These are phyloP conservation scores for Croton setiger DNA, from an alignment of 441 rosid genomes.

Conservation along the genomic window DNA sequence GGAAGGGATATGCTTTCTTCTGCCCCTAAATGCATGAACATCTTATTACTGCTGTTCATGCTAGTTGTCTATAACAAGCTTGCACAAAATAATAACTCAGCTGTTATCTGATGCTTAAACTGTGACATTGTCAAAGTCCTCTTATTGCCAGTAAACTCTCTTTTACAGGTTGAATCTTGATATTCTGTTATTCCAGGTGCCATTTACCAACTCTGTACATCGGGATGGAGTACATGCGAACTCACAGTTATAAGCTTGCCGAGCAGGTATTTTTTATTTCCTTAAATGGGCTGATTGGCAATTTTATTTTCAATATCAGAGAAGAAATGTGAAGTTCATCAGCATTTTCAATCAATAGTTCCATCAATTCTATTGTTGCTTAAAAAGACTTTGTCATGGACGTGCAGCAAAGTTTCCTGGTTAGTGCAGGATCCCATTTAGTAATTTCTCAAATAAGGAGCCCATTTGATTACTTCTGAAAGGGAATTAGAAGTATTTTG, in stretches of 20 bases:
- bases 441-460: too few species aligned
- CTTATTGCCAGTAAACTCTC: constrained; percentile 45
- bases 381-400: not conserved
- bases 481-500: too few species aligned
- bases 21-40: not conserved
- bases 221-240: constrained; percentile 99
- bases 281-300: constrained; percentile 10
- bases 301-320: constrained; percentile 3
- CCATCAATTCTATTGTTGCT: not conserved
- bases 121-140: constrained; percentile 34
- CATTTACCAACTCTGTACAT: constrained; percentile 95
- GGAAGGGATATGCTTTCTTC: not conserved
- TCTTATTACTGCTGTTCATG: not conserved
- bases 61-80: not conserved
- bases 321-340: not conserved
- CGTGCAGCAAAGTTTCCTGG: too few species aligned
- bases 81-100: not conserved
- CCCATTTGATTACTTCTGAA: too few species aligned
- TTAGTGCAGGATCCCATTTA: too few species aligned
- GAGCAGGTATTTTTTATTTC: constrained; percentile 65
- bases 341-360: not conserved
- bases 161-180: constrained; percentile 71
- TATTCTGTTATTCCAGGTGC: constrained; percentile 90
- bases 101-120: constrained; percentile 6
- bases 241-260: constrained; percentile 95